These are phyloP conservation scores for Talaromyces pinophilus DNA, from an alignment of 2,329 filamentous ascomycete genomes.

Conservation along the genomic window DNA sequence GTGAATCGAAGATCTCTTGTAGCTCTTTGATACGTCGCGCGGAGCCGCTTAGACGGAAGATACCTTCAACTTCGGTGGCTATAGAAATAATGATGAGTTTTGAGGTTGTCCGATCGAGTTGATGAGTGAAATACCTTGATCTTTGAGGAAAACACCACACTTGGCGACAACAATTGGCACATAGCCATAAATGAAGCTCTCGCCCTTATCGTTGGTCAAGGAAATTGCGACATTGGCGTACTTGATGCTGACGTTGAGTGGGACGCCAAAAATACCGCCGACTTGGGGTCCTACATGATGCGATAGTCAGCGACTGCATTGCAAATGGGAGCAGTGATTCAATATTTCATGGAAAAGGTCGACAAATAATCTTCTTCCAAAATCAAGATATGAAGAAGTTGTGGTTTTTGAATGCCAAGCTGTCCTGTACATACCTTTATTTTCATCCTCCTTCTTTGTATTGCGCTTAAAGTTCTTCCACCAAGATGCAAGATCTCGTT, in stretches of 20 bases:
- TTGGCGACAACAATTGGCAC: slow-evolving; percentile 98
- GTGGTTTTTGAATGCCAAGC: background rate
- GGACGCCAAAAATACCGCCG: slow-evolving; percentile 89
- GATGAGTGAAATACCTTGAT: slow-evolving; percentile 71
- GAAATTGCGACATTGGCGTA: slow-evolving; percentile 99
- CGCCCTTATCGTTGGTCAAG: slow-evolving; percentile 84
- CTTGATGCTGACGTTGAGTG: slow-evolving; percentile 88
- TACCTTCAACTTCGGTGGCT: slow-evolving; percentile 95
- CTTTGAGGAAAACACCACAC: slow-evolving; percentile 94
- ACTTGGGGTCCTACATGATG: slow-evolving; percentile 42
- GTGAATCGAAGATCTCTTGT: slow-evolving; percentile 87
- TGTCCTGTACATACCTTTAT: slow-evolving; percentile 54
- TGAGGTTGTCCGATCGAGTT: slow-evolving; percentile 6
- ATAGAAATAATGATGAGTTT: slow-evolving; percentile 5
- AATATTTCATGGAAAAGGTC: background rate
- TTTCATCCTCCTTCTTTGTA: slow-evolving; percentile 61
- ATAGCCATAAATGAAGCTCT: slow-evolving; percentile 98
- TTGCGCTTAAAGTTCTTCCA: slow-evolving; percentile 91
- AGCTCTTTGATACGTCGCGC: slow-evolving; percentile 98
- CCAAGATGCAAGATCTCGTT: slow-evolving; percentile 89
- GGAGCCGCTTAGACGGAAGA: slow-evolving; percentile 92
- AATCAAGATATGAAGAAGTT: background rate
- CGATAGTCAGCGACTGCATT: background rate
- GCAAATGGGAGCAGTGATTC: background rate
- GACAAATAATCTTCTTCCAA: background rate